Evolutionary conservation across 352 stramenopile genomes (phyloP), one percentile per base, ranked within the genome.

Genomic region (Globisporangium solare): DNA sequence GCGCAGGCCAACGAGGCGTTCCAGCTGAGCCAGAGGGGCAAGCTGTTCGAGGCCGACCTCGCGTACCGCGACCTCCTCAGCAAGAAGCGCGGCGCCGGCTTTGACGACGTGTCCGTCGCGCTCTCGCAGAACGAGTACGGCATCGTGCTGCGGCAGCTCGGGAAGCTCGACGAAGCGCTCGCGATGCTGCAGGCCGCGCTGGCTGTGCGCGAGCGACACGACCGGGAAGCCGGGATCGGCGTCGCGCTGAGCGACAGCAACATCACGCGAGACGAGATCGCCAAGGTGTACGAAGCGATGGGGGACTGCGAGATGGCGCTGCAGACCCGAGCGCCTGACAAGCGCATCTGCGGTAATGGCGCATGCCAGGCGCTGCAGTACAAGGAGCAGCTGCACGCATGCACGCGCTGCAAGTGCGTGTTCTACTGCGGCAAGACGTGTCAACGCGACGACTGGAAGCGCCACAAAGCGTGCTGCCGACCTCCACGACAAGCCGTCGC

Each of bases 381-480:
- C 52, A 61, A 62, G 40, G 70, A 77, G 5, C 24, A 27, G 27
- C 58, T 91, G 14, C 59, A 74, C 18, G 66, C 51, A 11, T 91
- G 80, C 27, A 68, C 60, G n/a, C 78, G 73, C 40, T 91, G 80
- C 63, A 83, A 78, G 50, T 79, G 76, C 56, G 73, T 88, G 12
- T 86, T 82, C 51, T 91, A 91, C 61, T 91, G 80, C 51, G 55
- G 64, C 54, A 86, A 86, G 52, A 56, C 60, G 20, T 91, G 80
- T 32, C 78, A 91, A 56, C 67, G 69, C 37, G 60, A 72, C 43
- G 76, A 91, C 68, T 91, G 80, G 80, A 85, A 86, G 60, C 77
- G 76, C 51, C 79, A 86, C 67, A 74, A 73, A 41, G 13, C 62
- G 15, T 49, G 83, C 6, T 87, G 76, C 64, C 68, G 37, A 42